phyloP scores from a whole-genome alignment of 192 early-diverging fungal species.

The Backusella morwellensis region DNA sequence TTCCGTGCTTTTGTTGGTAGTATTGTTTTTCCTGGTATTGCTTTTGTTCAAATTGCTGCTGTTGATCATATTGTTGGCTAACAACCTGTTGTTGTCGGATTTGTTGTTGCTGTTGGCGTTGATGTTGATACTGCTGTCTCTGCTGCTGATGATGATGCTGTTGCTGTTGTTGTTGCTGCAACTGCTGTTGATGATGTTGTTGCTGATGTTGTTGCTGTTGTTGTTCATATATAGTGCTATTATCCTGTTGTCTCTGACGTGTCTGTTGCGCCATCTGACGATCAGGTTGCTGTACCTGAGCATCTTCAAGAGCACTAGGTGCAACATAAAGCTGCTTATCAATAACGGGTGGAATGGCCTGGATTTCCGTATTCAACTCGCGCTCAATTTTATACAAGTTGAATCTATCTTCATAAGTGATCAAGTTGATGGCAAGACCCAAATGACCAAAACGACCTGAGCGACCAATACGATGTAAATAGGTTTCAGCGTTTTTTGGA shows the following conservation, averaged over 20 bases:
- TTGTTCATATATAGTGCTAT: constrained; percentile 35
- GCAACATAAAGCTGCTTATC: constrained; percentile 91
- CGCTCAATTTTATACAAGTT: constrained; percentile 99
- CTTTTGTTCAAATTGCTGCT: constrained; percentile 19
- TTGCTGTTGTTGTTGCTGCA: constrained; percentile 9
- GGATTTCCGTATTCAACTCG: constrained; percentile 97
- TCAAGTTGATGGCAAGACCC: constrained; percentile 96
- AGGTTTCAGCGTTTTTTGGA: constrained; percentile 98
- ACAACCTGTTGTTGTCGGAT: not conserved
- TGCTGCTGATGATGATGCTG: constrained; percentile 35
- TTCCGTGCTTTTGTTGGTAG: not conserved
- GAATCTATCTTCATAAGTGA: constrained; percentile 97
- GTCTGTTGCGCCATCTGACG: constrained; percentile 27
- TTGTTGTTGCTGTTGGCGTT: constrained; percentile 5
- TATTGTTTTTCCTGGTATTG: constrained; percentile 13
- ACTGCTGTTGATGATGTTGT: constrained; percentile 11
- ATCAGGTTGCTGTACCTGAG: constrained; percentile 54
- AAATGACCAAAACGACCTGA: constrained; percentile 96
- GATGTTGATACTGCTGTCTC: constrained; percentile 23
- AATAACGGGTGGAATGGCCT: constrained; percentile 95
- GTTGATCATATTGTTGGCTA: constrained; percentile 33
- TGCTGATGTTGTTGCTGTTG: constrained; percentile 15
- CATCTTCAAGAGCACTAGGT: constrained; percentile 70
- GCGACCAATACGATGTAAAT: constrained; percentile 97
- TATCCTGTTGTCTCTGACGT: constrained; percentile 44